Percentiles rank a stretch among this genome's conserved stretches.
Evolutionary conservation across 148 eudicot genomes (phyloP).

Genomic region (Amaranthus cruentus): DNA sequence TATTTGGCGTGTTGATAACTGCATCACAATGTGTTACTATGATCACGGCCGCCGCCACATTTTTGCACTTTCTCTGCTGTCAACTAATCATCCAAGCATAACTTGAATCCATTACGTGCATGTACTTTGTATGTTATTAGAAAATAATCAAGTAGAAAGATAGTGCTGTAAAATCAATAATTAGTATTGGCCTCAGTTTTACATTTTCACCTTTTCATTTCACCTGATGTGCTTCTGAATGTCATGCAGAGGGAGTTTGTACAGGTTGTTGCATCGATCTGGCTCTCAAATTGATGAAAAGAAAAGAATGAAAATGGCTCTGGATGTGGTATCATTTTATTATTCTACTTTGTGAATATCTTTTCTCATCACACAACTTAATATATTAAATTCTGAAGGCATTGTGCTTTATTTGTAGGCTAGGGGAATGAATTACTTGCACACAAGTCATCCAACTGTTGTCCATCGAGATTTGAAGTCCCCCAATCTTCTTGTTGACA

Average conservation of each 20-base stretch:
- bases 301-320: conserved; percentile 87
- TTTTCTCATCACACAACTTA: background rate
- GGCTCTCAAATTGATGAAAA: conserved; percentile 71
- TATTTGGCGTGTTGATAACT: too few species aligned
- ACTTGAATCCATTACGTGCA: background rate
- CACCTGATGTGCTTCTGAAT: background rate
- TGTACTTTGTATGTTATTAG: background rate
- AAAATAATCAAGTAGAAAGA: background rate
- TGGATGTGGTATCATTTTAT: conserved; percentile 75
- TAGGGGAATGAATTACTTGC: conserved; percentile 97
- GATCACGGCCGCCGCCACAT: too few species aligned
- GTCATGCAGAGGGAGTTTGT: conserved; percentile 82
- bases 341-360: background rate
- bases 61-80: too few species aligned
- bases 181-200: too few species aligned
- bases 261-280: conserved; percentile 78
- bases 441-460: conserved; percentile 79
- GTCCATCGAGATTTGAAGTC: conserved; percentile 98
- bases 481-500: conserved; percentile 94
- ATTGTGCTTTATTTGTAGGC: conserved; percentile 52
- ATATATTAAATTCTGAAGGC: conserved; percentile 8
- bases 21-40: too few species aligned
- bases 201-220: background rate
- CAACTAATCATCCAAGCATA: background rate
- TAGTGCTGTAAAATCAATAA: background rate